Conservation (phyloP, 441 rosid species). For the Jatropha multifida region DNA sequence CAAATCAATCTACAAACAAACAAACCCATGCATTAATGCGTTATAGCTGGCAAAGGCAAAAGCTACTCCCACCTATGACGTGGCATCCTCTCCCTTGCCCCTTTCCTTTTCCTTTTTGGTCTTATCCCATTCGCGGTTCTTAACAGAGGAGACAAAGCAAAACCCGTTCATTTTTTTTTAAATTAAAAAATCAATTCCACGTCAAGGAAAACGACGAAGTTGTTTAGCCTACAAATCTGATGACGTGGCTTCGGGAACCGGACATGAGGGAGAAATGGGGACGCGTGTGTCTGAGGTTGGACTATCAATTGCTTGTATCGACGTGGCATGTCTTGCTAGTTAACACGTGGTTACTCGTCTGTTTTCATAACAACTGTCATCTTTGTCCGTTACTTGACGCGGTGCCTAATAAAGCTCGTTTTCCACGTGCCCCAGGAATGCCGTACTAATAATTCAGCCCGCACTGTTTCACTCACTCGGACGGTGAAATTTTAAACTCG, state of each 20-base stretch:
- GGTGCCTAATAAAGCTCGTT: slow-evolving; percentile 26
- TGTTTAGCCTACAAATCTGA: too few species aligned
- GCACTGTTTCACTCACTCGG: neutral
- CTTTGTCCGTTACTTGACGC: slow-evolving; percentile 26
- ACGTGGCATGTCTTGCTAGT: slow-evolving; percentile 18
- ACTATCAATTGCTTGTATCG: slow-evolving; percentile 25
- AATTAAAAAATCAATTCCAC: neutral
- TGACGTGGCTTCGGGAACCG: slow-evolving; percentile 29
- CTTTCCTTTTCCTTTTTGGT: neutral
- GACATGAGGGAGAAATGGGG: neutral
- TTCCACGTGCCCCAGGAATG: slow-evolving; percentile 34
- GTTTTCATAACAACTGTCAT: slow-evolving; percentile 31
- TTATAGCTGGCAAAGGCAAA: slow-evolving; percentile 52
- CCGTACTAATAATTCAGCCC: slow-evolving; percentile 6
- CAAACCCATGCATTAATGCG: slow-evolving; percentile 28
- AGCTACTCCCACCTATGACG: slow-evolving; percentile 7
- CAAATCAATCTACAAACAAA: slow-evolving; percentile 2
- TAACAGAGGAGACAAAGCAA: slow-evolving; percentile 23
- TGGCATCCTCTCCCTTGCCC: slow-evolving; percentile 10
- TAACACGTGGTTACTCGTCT: slow-evolving; percentile 21
- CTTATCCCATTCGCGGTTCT: slow-evolving; percentile 35
- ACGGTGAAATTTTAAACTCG: slow-evolving; percentile 23
- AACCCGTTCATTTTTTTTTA: neutral
- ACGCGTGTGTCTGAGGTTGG: slow-evolving; percentile 30
- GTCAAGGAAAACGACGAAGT: slow-evolving; percentile 1